phyloP scores from a whole-genome alignment of 1,284 basidiomycete species.

The Stygiomarasmius scandens region DNA sequence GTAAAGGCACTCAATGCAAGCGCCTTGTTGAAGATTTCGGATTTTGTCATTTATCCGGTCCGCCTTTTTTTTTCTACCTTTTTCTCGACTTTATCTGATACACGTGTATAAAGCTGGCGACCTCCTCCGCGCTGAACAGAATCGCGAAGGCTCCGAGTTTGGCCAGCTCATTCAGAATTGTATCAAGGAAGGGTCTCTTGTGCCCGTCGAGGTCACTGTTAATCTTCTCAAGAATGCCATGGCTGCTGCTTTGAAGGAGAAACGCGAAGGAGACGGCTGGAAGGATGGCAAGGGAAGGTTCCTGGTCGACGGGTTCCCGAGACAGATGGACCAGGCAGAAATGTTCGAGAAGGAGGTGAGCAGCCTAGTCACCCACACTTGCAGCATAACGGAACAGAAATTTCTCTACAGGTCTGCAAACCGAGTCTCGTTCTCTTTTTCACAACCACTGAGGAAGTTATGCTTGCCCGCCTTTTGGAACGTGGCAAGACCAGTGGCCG shows the following conservation, averaged over 20 bases:
- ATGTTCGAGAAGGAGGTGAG: slow-evolving; percentile 89
- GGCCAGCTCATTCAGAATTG: slow-evolving; percentile 87
- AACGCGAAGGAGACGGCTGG: slow-evolving; percentile 62
- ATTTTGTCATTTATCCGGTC: slow-evolving; percentile 95
- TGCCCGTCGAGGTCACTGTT: slow-evolving; percentile 96
- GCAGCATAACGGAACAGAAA: too few species aligned
- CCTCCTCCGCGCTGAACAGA: slow-evolving; percentile 92
- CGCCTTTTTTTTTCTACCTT: slow-evolving; percentile 3
- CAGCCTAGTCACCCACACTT: slow-evolving; percentile 17
- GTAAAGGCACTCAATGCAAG: slow-evolving; percentile 96
- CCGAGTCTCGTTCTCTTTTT: slow-evolving; percentile 87
- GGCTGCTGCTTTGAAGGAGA: slow-evolving; percentile 60
- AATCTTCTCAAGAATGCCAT: slow-evolving; percentile 96
- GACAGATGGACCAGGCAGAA: slow-evolving; percentile 97
- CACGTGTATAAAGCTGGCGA: slow-evolving; percentile 80
- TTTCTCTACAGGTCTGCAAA: slow-evolving; percentile 66
- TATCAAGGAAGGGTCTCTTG: slow-evolving; percentile 93
- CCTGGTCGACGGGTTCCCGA: slow-evolving; percentile 96
- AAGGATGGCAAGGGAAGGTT: slow-evolving; percentile 79
- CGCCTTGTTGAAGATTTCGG: slow-evolving; percentile 84
- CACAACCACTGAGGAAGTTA: slow-evolving; percentile 85
- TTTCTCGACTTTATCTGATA: background rate
- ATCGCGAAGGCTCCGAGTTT: slow-evolving; percentile 82
- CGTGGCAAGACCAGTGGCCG: slow-evolving; percentile 95
- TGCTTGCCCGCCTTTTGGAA: slow-evolving; percentile 85